Evolutionary conservation across 257 asterid species (phyloP).

Genomic region (Salvia hispanica): DNA sequence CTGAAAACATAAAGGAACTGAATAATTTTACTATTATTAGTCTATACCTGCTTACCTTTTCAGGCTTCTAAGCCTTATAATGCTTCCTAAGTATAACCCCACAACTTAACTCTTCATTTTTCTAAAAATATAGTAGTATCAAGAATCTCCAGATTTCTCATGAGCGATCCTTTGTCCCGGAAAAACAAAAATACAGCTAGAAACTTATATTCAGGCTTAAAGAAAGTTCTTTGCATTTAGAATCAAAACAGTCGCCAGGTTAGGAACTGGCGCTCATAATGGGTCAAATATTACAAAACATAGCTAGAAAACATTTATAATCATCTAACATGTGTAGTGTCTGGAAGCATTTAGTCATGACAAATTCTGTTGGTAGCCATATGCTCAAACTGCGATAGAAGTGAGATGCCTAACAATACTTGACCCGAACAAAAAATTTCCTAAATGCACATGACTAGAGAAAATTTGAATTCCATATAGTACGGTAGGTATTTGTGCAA

Average conservation of each 20-base stretch:
- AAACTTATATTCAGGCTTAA: neutral
- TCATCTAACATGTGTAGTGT: too few relatives aligned
- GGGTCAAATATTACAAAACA: too few relatives aligned
- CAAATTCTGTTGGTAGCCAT: too few relatives aligned
- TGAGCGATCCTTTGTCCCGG: neutral
- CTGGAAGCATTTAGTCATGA: too few relatives aligned
- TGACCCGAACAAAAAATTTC: neutral
- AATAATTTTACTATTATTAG: too few relatives aligned
- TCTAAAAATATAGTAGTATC: neutral
- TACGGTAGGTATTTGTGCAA: too few relatives aligned
- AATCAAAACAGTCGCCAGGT: neutral
- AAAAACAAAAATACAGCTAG: neutral
- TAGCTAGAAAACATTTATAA: too few relatives aligned
- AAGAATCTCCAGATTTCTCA: neutral
- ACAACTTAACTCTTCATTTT: neutral
- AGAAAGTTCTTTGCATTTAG: neutral
- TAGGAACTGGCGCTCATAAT: neutral
- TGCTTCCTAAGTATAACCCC: neutral
- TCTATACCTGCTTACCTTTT: too few relatives aligned
- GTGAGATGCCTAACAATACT: too few relatives aligned
- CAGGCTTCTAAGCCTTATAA: neutral
- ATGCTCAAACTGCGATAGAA: too few relatives aligned
- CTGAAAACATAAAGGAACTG: too few relatives aligned
- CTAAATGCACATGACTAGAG: slow-evolving; percentile 3
- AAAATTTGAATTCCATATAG: slow-evolving; percentile 2